A percentile compares a stretch with the other conserved stretches of the same genome.
phyloP scores from a whole-genome alignment of 139 green algal genomes.

The Spirogloea muscicola region DNA sequence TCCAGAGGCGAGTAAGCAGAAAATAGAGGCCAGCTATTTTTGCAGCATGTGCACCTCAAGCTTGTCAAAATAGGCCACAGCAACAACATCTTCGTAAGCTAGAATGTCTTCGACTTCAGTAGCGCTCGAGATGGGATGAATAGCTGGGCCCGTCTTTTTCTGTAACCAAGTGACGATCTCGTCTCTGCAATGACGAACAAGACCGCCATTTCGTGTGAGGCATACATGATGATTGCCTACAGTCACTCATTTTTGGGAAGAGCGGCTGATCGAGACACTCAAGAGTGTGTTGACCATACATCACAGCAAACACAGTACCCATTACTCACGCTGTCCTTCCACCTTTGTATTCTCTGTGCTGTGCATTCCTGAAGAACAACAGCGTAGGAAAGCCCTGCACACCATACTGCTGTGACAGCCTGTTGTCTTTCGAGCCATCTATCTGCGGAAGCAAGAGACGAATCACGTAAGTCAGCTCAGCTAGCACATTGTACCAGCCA shows the following conservation, averaged over 20 bases:
- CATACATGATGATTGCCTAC: too few species aligned
- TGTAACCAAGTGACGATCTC: conserved; percentile 3
- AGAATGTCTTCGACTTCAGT: not conserved
- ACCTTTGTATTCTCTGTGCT: conserved; percentile 21
- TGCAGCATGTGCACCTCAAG: too few species aligned
- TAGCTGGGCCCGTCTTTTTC: conserved; percentile 1
- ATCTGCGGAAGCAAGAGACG: too few species aligned
- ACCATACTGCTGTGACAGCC: conserved; percentile 22
- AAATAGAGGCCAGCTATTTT: too few species aligned
- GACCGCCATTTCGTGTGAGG: too few species aligned
- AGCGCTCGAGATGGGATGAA: not conserved
- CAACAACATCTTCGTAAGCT: not conserved
- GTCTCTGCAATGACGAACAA: not conserved
- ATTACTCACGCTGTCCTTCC: conserved; percentile 19
- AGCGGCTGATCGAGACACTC: too few species aligned
- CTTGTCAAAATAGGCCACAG: conserved; percentile 14
- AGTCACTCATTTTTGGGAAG: too few species aligned
- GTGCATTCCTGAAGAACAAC: conserved; percentile 18
- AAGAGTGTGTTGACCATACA: too few species aligned
- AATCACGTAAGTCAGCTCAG: too few species aligned
- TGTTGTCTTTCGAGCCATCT: conserved; percentile 22
- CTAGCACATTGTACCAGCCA: too few species aligned
- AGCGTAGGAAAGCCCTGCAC: conserved; percentile 38
- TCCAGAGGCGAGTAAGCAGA: too few species aligned
- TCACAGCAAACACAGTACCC: too few species aligned